Conservation (phyloP, 169 alveolate species). For the Plasmodium vinckei region DNA sequence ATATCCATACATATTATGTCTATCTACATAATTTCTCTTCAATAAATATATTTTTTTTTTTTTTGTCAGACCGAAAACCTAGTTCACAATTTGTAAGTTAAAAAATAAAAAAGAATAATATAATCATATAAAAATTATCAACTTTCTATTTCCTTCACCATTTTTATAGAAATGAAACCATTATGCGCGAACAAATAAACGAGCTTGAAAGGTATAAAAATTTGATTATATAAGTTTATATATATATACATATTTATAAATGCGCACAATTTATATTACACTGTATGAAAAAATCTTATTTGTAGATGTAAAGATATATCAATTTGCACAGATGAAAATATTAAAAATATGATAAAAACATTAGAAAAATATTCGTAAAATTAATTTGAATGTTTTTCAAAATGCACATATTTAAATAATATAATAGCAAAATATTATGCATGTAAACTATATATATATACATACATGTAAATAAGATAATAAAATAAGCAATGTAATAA, state of each 20-base stretch:
- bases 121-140: not conserved
- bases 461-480: not conserved
- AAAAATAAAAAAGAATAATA: conserved; percentile 6
- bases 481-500: not conserved
- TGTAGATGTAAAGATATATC: conserved; percentile 67
- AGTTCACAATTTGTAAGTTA: conserved; percentile 49
- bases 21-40: not conserved
- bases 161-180: conserved; percentile 28
- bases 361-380: conserved; percentile 58
- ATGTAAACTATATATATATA: conserved; percentile 8
- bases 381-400: not conserved
- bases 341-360: conserved; percentile 55
- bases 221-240: not conserved
- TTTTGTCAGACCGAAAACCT: conserved; percentile 3
- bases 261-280: conserved; percentile 5
- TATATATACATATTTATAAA: not conserved
- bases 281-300: conserved; percentile 16
- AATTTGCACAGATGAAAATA: conserved; percentile 70
- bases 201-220: conserved; percentile 48
- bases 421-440: conserved; percentile 1
- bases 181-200: conserved; percentile 35
- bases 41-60: conserved; percentile 7
- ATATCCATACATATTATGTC: not conserved
- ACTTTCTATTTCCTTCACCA: not conserved
- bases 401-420: not conserved